Base-by-base conservation (phyloP, 2,329 filamentous ascomycete genomes). In the Neonectria sp. region DNA sequence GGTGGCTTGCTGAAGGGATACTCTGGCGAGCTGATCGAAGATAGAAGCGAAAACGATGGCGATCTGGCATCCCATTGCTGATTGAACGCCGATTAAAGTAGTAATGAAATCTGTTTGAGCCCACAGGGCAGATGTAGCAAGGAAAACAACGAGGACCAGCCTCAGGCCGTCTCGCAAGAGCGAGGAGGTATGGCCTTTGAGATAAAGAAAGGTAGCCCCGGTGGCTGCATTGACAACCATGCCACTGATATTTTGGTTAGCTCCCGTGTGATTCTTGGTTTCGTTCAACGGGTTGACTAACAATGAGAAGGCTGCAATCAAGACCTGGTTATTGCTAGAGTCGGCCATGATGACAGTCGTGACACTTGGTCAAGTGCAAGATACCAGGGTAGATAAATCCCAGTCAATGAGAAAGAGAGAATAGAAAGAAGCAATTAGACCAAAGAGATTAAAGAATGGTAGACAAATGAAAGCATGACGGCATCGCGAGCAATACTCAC, bases 91-190 rank as follows among this genome's bases (percentile, higher is more conserved):
- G 76, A 88, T 81, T 60, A 87, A 75, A 27, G 85, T 85, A 31
- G 86, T 79, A 61, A 86, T 78, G 68, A 90, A 90, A 63, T 83
- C 84, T 68, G 83, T 76, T 46, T 86, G 78, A 53, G 87, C 86
- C 88, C 88, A 90, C 55, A 88, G 80, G 70, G 83, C 82, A 33
- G 86, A 82, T 64, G 83, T 81, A 29, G 83, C 68, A 74, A 89
- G 82, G 76, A 89, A 89, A 71, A 81, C 78, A 75, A 85, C 80
- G 86, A 90, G 88, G 87, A 85, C 87, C 87, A 90, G 88, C 88
- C 88, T 89, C 87, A 85, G 84, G 81, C 86, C 86, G 80, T 89
- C 86, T 79, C 85, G 83, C 76, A 87, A 82, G 67, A 88, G 78
- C 46, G 84, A 79, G 67, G 82, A 82, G 75, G 83, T 81, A 81